Evolutionary conservation across 192 early-diverging fungal genomes (phyloP), one percentile per base, ranked within the genome.

Genomic region (Gorgonomyces haynaldii): DNA sequence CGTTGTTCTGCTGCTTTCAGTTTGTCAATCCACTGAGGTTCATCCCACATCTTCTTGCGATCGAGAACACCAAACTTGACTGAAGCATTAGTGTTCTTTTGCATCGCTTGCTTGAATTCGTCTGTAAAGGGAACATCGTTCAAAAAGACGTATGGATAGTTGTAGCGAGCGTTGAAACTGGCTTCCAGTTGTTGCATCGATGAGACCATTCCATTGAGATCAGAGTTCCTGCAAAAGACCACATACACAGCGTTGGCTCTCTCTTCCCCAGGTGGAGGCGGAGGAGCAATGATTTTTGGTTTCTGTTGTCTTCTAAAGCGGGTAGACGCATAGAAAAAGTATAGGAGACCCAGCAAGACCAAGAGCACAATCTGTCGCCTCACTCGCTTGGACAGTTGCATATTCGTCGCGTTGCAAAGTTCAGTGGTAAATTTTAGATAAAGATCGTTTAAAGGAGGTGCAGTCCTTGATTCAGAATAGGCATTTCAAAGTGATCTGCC

Each of bases 101-200:
- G 25, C 19, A 64, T 42, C 34, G 17, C 19, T 13, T 20, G n/a
- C 32, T 59, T 44, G 54, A 91, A 91, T 24, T 76, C 64, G 17
- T 84, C 67, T 20, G 76, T 69, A 51, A 90, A 88, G 5, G 74
- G 76, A 37, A 67, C 65, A 32, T 89, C 71, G 69, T 89, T 91
- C 26, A 91, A 64, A 51, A 89, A 84, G 4, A 91, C 70, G 52
- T 88, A 91, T 0, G 86, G 85, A 52, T 91, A 91, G 52, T 78
- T 54, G 64, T 82, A 81, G 6, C 65, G 61, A 36, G 52, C 61
- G 56, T 90, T 90, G 57, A 88, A 85, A 30, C 75, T 71, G 26
- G 70, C 58, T 53, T 90, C 84, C 19, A 90, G 74, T 54, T 82
- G 67, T 4, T 56, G 55, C 62, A 90, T 74, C 3, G 84, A 61